phyloP scores from a whole-genome alignment of 2,329 filamentous ascomycete species.

The Claviceps cyperi region DNA sequence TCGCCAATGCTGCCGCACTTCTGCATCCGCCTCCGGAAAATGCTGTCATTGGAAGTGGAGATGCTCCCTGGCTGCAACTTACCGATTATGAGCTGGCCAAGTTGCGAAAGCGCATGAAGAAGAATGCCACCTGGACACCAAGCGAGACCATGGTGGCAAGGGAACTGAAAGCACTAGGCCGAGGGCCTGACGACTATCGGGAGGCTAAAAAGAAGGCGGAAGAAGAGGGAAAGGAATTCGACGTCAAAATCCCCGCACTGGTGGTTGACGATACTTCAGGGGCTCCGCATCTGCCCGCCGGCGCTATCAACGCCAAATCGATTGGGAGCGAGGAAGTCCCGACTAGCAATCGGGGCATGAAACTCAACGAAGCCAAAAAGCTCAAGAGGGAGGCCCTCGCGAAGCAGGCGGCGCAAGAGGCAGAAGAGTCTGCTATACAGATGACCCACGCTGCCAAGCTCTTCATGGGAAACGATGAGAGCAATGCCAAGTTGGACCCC shows the following conservation, averaged over 20 bases:
- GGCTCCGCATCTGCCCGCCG: constrained; percentile 38
- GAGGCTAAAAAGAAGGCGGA: constrained; percentile 51
- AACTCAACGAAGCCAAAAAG: constrained; percentile 65
- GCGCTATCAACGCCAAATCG: constrained; percentile 43
- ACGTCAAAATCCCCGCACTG: constrained; percentile 21
- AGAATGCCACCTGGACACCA: constrained; percentile 74
- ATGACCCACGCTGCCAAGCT: constrained; percentile 33
- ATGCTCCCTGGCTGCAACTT: constrained; percentile 52
- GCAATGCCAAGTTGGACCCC: constrained; percentile 1
- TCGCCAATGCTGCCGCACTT: constrained; percentile 25
- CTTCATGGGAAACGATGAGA: constrained; percentile 19
- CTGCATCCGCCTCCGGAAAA: constrained; percentile 46
- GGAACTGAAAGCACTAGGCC: constrained; percentile 57
- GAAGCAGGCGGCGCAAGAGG: constrained; percentile 47
- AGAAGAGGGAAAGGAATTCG: constrained; percentile 48
- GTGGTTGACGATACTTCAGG: constrained; percentile 35
- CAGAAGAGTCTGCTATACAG: constrained; percentile 40
- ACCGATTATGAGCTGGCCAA: constrained; percentile 51
- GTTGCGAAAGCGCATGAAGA: constrained; percentile 77
- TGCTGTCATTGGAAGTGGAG: constrained; percentile 40
- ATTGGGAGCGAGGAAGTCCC: constrained; percentile 46
- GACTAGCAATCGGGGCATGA: constrained; percentile 59
- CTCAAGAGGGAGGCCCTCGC: constrained; percentile 52
- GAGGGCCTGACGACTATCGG: constrained; percentile 48
- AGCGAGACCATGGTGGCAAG: constrained; percentile 76